A percentile compares a stretch with the other conserved stretches of the same genome.
Conservation (phyloP, 495 filamentous ascomycete species). For the Hypoxylon perforatum region DNA sequence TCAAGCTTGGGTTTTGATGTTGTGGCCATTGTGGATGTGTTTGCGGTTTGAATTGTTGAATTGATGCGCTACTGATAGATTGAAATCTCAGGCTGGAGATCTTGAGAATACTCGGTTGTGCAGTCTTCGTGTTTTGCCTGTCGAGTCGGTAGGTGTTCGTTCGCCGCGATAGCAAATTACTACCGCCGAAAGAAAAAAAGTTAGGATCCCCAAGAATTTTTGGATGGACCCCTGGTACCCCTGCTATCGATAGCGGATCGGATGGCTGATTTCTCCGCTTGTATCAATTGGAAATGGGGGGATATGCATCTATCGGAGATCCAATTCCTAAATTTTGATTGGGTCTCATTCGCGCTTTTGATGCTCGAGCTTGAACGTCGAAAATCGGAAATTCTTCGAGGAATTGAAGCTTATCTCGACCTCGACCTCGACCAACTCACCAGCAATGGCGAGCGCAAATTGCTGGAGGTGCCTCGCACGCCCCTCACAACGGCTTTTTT, state of each 20-base stretch:
- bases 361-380: constrained; percentile 28
- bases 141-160: not conserved
- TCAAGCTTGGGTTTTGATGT: constrained; percentile 53
- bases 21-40: constrained; percentile 48
- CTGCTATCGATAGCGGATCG: constrained; percentile 34
- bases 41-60: constrained; percentile 11
- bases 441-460: constrained; percentile 73
- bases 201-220: constrained; percentile 38
- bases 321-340: constrained; percentile 31
- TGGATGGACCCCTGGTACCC: constrained; percentile 29
- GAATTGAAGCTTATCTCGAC: constrained; percentile 42
- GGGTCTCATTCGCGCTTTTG: constrained; percentile 20
- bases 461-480: constrained; percentile 75
- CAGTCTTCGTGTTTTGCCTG: not conserved
- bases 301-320: constrained; percentile 31
- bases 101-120: not conserved
- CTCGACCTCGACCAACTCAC: constrained; percentile 31
- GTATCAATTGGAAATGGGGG: not conserved
- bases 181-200: constrained; percentile 21
- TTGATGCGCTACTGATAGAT: not conserved
- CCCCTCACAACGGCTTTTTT: constrained; percentile 53
- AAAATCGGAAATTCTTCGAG: constrained; percentile 35
- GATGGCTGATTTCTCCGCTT: constrained; percentile 36
- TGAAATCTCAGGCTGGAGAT: too few species aligned
- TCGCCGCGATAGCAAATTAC: not conserved